Base-by-base conservation (phyloP, 2,329 filamentous ascomycete genomes). In the Fusarium aywerte region DNA sequence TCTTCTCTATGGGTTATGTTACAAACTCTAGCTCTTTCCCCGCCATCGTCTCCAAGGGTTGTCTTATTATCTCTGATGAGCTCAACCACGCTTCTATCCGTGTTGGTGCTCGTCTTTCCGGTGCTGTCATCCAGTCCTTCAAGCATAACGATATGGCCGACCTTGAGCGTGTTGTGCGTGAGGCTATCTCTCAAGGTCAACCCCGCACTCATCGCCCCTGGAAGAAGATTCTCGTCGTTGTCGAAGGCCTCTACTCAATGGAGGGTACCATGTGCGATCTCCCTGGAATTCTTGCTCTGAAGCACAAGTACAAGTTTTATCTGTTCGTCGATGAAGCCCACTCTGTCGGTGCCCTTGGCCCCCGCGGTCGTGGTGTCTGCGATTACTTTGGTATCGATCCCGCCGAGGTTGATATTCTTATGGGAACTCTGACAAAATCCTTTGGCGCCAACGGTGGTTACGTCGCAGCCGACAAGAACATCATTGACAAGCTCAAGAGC, bases 231-330 rank as follows among this genome's bases (percentile, higher is more conserved):
- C 80, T 99, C 50, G 92, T 99, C 42, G 94, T 95, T 35, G 92
- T 99, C 35, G 96, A 99, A 79, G 96, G 96, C 72, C 86, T 99
- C 20, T 99, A 99, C 84, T 98, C 95, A 1, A 99, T 99, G 96
- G 96, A 99, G 82, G 96, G 96, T 47, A 97, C 94, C 69, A 97
- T 99, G 92, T 96, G 92, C 80, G 96, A 99, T 77, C 87, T 99
- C n/a, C 96, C 96, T 2, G 92, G 92, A 63, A 84, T 99, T 49
- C 81, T 99, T 59, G 87, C 85, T 49, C 85, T 99, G 69, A 97
- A 97, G 87, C 90, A 90, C 77, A 93, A 92, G 80, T 99, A 99
- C 88, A 98, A 97, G 83, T 99, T 97, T 82, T 87, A 93, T 76
- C 87, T 99, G 4, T 99, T 97, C 75, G 86, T 99, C 62, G 96